A percentile compares a stretch with the other conserved stretches of the same genome.
Evolutionary conservation across 768 basidiomycete species (phyloP).

Genomic region (Pleurotus cornucopiae): DNA sequence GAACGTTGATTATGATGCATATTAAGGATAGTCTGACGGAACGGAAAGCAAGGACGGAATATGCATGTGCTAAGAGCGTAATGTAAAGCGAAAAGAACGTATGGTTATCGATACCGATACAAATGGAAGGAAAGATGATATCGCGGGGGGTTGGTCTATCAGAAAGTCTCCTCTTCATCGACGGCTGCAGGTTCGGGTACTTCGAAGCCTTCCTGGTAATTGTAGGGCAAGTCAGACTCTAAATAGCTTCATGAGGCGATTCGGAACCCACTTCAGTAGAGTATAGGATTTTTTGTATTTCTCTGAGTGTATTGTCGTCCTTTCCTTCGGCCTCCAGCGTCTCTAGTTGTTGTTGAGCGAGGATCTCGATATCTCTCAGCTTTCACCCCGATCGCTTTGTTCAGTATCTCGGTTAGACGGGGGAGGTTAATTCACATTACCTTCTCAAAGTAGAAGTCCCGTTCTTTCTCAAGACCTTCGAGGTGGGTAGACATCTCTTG

Average conservation of each 20-base stretch:
- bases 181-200: conserved; percentile 62
- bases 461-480: conserved; percentile 93
- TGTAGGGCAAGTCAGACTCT: background rate
- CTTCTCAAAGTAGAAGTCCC: conserved; percentile 99
- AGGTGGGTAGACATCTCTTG: conserved; percentile 77
- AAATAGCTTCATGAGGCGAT: background rate
- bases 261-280: conserved; percentile 75
- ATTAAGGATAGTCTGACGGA: no score
- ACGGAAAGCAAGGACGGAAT: no score
- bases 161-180: conserved; percentile 85
- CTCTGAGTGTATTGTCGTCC: conserved; percentile 57
- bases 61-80: background rate
- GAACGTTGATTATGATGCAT: no score
- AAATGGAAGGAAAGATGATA: conserved; percentile 4
- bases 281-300: conserved; percentile 92
- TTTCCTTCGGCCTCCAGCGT: conserved; percentile 50
- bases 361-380: conserved; percentile 95
- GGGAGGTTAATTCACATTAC: conserved; percentile 34
- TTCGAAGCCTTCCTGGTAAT: conserved; percentile 82
- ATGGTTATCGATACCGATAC: conserved; percentile 11
- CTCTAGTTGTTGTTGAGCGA: conserved; percentile 80
- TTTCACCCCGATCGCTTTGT: conserved; percentile 23
- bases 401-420: no score
- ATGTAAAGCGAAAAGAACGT: conserved; percentile 10
- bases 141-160: conserved; percentile 8